Evolutionary conservation across 768 basidiomycete genomes (phyloP).

Genomic region (Chalciporus chontae): DNA sequence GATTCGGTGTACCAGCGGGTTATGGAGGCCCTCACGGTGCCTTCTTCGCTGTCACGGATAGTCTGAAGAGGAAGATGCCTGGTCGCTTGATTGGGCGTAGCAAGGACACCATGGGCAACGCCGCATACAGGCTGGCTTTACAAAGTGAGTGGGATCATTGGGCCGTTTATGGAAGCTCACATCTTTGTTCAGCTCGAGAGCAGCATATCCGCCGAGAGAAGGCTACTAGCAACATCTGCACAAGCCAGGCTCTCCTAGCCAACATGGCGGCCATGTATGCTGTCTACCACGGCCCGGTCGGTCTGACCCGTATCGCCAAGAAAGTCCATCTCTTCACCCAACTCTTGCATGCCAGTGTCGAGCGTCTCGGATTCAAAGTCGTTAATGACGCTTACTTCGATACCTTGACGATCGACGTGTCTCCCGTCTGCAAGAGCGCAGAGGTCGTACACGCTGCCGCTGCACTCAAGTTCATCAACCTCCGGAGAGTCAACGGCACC

Average conservation of each 20-base stretch:
- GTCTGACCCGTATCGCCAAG: constrained; percentile 78
- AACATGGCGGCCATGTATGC: constrained; percentile 99
- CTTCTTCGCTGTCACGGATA: constrained; percentile 93
- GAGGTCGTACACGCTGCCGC: constrained; percentile 69
- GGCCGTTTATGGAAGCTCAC: constrained; percentile 8
- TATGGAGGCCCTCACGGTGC: constrained; percentile 97
- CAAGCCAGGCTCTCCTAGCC: constrained; percentile 93
- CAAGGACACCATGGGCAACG: constrained; percentile 77
- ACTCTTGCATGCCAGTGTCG: constrained; percentile 64
- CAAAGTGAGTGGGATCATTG: constrained; percentile 65
- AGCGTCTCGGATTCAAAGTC: constrained; percentile 70
- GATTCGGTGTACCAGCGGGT: constrained; percentile 96
- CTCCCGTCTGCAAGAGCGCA: constrained; percentile 51
- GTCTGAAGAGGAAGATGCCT: constrained; percentile 97
- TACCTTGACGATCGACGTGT: constrained; percentile 78
- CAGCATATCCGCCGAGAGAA: constrained; percentile 98
- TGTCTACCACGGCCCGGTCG: constrained; percentile 90
- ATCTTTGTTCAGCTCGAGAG: constrained; percentile 65
- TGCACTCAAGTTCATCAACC: constrained; percentile 67
- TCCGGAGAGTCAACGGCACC: constrained; percentile 70
- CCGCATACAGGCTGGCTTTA: constrained; percentile 88
- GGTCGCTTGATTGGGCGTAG: constrained; percentile 91
- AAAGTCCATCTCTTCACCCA: constrained; percentile 90
- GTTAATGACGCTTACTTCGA: constrained; percentile 84
- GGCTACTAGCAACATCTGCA: constrained; percentile 98